Conservation (phyloP, 2,329 filamentous ascomycete genomes). For the Alternaria novae-zelandiae region DNA sequence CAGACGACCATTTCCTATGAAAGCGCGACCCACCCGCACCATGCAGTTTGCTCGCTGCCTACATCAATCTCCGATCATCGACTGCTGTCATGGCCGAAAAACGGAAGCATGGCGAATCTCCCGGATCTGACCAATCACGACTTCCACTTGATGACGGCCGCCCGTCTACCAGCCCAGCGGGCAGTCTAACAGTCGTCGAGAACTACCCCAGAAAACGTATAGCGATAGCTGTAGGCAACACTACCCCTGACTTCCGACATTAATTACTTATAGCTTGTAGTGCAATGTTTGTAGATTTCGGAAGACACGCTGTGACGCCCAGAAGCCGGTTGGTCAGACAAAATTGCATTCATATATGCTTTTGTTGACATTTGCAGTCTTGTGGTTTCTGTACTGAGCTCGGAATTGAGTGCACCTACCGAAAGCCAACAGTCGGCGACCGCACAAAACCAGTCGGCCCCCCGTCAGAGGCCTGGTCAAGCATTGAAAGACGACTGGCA, state of each 20-base stretch:
- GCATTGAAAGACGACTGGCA: slow-evolving; percentile 30
- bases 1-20: background rate
- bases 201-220: slow-evolving; percentile 24
- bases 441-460: slow-evolving; percentile 20
- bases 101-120: slow-evolving; percentile 17
- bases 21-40: background rate
- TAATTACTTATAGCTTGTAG: slow-evolving; percentile 15
- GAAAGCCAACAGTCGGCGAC: slow-evolving; percentile 31
- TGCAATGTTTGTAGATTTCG: slow-evolving; percentile 39
- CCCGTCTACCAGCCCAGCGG: slow-evolving; percentile 16
- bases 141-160: slow-evolving; percentile 3
- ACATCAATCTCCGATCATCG: background rate
- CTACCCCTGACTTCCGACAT: slow-evolving; percentile 3
- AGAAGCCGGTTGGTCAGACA: slow-evolving; percentile 20
- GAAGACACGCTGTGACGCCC: slow-evolving; percentile 38
- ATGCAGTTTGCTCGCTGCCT: background rate
- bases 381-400: slow-evolving; percentile 32
- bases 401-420: slow-evolving; percentile 38
- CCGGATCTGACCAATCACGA: slow-evolving; percentile 7
- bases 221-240: background rate
- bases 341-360: background rate
- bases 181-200: slow-evolving; percentile 15
- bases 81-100: slow-evolving; percentile 23
- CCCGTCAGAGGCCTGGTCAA: slow-evolving; percentile 26
- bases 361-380: background rate